phyloP scores from a whole-genome alignment of 2,329 filamentous ascomycete species.

The Trichoderma citrinoviride region DNA sequence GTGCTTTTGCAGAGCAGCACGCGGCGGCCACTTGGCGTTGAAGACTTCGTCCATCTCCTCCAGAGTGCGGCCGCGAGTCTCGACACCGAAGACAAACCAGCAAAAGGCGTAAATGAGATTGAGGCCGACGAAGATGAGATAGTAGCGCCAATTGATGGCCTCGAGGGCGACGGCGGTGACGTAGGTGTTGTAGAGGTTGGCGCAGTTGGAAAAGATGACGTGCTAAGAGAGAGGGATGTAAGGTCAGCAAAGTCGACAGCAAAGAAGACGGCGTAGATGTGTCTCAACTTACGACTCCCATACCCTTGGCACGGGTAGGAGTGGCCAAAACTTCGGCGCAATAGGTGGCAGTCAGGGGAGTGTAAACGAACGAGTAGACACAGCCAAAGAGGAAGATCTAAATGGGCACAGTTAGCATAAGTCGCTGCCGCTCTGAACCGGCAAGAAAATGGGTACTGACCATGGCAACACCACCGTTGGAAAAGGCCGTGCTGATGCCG shows the following conservation, averaged over 20 bases:
- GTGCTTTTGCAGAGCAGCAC: conserved; percentile 38
- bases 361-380: conserved; percentile 52
- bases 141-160: conserved; percentile 33
- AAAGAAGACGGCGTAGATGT: background rate
- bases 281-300: conserved; percentile 30
- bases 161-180: conserved; percentile 34
- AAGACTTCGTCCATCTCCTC: conserved; percentile 47
- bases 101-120: conserved; percentile 31
- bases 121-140: conserved; percentile 35
- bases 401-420: conserved; percentile 24
- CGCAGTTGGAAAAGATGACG: conserved; percentile 33
- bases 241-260: background rate
- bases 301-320: conserved; percentile 37
- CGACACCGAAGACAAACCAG: conserved; percentile 34
- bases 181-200: conserved; percentile 35
- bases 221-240: conserved; percentile 20
- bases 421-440: too few relatives aligned
- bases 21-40: conserved; percentile 37
- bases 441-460: conserved; percentile 25
- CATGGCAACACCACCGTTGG: conserved; percentile 48
- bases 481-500: conserved; percentile 35
- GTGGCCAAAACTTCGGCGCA: conserved; percentile 37
- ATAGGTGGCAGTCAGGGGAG: conserved; percentile 42
- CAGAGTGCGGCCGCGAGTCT: conserved; percentile 37
- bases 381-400: conserved; percentile 52